Conservation (phyloP, 257 asterid genomes). For the Nicotiana otophora region DNA sequence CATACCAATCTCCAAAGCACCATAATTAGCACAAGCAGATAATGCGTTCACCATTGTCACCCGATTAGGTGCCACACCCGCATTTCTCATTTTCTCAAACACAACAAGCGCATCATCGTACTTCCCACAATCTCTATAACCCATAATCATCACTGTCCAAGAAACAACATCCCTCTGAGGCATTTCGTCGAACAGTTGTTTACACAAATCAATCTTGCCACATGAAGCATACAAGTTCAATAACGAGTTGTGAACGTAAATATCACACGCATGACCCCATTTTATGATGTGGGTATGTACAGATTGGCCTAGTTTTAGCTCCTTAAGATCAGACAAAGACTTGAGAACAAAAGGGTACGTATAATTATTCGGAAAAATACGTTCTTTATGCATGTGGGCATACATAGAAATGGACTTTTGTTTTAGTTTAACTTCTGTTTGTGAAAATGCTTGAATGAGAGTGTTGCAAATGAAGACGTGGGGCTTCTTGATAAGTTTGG, state of each 20-base stretch:
- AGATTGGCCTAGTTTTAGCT: constrained; percentile 32
- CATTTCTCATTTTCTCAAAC: constrained; percentile 48
- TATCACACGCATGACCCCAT: constrained; percentile 38
- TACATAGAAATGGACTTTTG: constrained; percentile 26
- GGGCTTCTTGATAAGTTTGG: constrained; percentile 30
- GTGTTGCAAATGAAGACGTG: constrained; percentile 60
- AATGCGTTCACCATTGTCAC: constrained; percentile 70
- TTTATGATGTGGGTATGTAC: constrained; percentile 45
- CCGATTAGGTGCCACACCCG: constrained; percentile 53
- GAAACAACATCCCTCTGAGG: constrained; percentile 65
- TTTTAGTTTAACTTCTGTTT: constrained; percentile 26
- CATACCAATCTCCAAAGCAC: constrained; percentile 47
- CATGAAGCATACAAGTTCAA: constrained; percentile 45
- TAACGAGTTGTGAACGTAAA: constrained; percentile 61
- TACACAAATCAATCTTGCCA: constrained; percentile 43
- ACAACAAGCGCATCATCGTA: constrained; percentile 47
- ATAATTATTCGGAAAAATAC: constrained; percentile 35
- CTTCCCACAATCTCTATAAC: constrained; percentile 45
- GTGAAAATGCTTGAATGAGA: constrained; percentile 56
- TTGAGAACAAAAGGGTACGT: constrained; percentile 61
- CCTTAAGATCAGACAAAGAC: constrained; percentile 46
- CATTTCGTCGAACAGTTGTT: constrained; percentile 67
- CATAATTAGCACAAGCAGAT: constrained; percentile 55
- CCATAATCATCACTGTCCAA: constrained; percentile 64
- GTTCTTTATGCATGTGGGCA: constrained; percentile 40